Conservation (phyloP, 192 early-diverging fungal genomes). For the Anaeromyces robustus region DNA sequence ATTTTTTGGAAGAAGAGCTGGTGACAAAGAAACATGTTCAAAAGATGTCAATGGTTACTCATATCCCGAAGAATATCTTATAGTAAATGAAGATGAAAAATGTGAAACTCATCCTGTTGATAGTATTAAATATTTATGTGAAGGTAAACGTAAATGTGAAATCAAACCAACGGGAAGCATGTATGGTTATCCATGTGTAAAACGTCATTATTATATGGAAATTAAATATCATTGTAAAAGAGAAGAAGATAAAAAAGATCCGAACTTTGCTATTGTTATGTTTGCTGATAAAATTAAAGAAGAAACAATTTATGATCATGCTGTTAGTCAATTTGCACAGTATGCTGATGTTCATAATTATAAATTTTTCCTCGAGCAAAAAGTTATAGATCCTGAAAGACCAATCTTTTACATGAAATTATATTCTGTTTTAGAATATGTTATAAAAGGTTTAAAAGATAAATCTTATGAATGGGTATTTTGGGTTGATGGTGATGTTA, state of each 20-base stretch:
- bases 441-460: not conserved
- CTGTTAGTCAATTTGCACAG: not conserved
- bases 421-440: not conserved
- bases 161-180: not conserved
- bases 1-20: not conserved
- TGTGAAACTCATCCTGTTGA: not conserved
- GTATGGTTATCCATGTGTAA: not conserved
- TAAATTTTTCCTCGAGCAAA: not conserved
- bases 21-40: not conserved
- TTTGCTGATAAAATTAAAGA: not conserved
- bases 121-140: not conserved
- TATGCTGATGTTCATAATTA: not conserved
- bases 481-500: not conserved
- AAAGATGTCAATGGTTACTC: not conserved
- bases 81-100: not conserved
- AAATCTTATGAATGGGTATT: not conserved
- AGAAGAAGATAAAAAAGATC: not conserved
- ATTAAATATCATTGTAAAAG: not conserved
- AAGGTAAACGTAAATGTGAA: not conserved
- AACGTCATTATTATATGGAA: not conserved
- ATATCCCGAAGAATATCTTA: not conserved
- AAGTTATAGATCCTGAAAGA: not conserved
- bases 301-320: not conserved
- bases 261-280: not conserved
- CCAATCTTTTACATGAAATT: not conserved